phyloP scores from a whole-genome alignment of 148 eudicot species.

The Cornus kousa region DNA sequence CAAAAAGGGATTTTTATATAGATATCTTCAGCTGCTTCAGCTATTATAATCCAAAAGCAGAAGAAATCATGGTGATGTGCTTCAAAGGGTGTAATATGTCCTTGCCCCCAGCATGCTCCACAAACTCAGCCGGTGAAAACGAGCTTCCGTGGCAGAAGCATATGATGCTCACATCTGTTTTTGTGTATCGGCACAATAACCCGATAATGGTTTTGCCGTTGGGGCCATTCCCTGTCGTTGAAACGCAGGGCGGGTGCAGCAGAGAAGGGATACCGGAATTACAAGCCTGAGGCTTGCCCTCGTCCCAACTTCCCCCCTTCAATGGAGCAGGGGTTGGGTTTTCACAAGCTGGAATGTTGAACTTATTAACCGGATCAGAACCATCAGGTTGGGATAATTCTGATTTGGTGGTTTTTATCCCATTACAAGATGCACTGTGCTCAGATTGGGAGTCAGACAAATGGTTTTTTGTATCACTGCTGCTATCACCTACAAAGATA shows the following conservation, averaged over 20 bases:
- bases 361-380: neutral
- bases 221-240: slow-evolving; percentile 73
- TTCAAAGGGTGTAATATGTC: slow-evolving; percentile 56
- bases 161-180: slow-evolving; percentile 60
- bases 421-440: slow-evolving; percentile 1
- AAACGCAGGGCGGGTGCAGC: slow-evolving; percentile 67
- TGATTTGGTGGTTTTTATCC: neutral
- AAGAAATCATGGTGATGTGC: slow-evolving; percentile 60
- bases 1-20: neutral
- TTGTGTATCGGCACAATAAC: slow-evolving; percentile 58
- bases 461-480: slow-evolving; percentile 43
- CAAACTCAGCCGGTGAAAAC: slow-evolving; percentile 70
- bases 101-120: slow-evolving; percentile 80
- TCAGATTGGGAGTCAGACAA: slow-evolving; percentile 32
- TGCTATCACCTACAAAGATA: slow-evolving; percentile 34
- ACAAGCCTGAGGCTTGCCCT: slow-evolving; percentile 23
- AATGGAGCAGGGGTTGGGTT: slow-evolving; percentile 9
- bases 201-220: slow-evolving; percentile 67
- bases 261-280: slow-evolving; percentile 18
- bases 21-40: neutral
- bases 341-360: neutral
- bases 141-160: slow-evolving; percentile 78
- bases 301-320: slow-evolving; percentile 10
- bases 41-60: slow-evolving; percentile 14
- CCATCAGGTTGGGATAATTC: neutral